Evolutionary conservation across 2,329 filamentous ascomycete species (phyloP).

Genomic region (Helotiales sp.): DNA sequence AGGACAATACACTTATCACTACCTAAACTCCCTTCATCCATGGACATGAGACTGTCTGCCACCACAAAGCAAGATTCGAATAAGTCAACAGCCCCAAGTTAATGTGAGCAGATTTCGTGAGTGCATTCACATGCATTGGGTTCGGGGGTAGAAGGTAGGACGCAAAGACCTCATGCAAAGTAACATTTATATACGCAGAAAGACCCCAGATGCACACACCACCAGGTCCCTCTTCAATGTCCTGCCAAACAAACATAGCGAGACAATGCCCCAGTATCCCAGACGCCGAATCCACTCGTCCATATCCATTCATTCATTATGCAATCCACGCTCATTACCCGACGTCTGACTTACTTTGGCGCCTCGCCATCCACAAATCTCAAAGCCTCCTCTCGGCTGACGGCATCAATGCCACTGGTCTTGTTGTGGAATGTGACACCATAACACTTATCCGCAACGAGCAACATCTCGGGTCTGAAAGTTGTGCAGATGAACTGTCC

Average conservation of each 20-base stretch:
- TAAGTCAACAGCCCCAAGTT: too few species aligned
- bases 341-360: conserved; percentile 30
- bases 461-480: conserved; percentile 94
- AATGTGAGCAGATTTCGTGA: too few species aligned
- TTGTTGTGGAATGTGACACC: conserved; percentile 94
- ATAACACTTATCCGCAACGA: conserved; percentile 96
- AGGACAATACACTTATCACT: too few species aligned
- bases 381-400: conserved; percentile 83
- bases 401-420: conserved; percentile 91
- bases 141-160: too few species aligned
- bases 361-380: conserved; percentile 90
- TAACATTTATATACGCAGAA: background rate
- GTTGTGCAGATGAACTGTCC: conserved; percentile 98
- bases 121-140: too few species aligned
- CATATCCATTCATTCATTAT: background rate
- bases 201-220: background rate
- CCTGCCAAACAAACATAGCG: background rate
- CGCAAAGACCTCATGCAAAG: background rate
- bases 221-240: background rate
- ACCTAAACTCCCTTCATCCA: too few species aligned
- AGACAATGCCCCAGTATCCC: background rate
- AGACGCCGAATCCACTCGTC: background rate
- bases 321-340: background rate
- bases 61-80: too few species aligned
- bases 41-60: too few species aligned